A percentile compares a stretch with the other conserved stretches of the same genome.
phyloP scores from a whole-genome alignment of 1,284 basidiomycete genomes.

The Cerrena zonata region DNA sequence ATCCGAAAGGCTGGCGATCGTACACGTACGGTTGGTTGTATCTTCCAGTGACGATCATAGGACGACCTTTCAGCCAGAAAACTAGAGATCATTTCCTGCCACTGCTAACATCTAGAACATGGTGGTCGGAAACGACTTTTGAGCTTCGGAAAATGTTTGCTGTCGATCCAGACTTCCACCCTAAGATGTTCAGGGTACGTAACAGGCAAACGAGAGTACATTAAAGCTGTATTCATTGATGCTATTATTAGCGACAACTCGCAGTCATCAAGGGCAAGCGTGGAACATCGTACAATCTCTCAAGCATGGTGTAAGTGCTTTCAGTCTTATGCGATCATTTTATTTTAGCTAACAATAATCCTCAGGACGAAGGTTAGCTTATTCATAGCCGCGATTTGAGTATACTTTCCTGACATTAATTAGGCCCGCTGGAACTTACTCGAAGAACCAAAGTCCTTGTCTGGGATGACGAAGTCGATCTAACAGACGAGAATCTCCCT shows the following conservation, averaged over 20 bases:
- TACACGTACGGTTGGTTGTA: slow-evolving; percentile 92
- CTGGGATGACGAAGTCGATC: slow-evolving; percentile 79
- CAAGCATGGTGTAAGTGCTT: slow-evolving; percentile 55
- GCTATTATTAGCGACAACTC: slow-evolving; percentile 67
- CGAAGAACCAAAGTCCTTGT: slow-evolving; percentile 72
- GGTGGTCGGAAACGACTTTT: slow-evolving; percentile 86
- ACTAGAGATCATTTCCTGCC: slow-evolving; percentile 81
- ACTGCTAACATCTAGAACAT: slow-evolving; percentile 72
- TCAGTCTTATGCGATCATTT: slow-evolving; percentile 7
- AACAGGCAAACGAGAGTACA: too few relatives aligned
- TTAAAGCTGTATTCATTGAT: not conserved
- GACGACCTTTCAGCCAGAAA: slow-evolving; percentile 75
- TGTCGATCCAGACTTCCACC: slow-evolving; percentile 79
- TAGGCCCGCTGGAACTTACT: slow-evolving; percentile 80
- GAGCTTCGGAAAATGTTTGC: slow-evolving; percentile 74
- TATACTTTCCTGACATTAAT: slow-evolving; percentile 13
- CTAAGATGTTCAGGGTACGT: slow-evolving; percentile 75
- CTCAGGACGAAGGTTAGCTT: slow-evolving; percentile 53
- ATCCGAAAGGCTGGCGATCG: slow-evolving; percentile 84
- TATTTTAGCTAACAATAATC: slow-evolving; percentile 7
- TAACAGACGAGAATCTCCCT: slow-evolving; percentile 54
- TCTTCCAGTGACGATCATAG: slow-evolving; percentile 81
- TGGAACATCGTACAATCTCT: slow-evolving; percentile 85
- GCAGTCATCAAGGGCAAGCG: slow-evolving; percentile 90
- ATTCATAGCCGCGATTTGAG: not conserved